phyloP scores from a whole-genome alignment of 305 asterid genomes.

The Solanum hybrid region DNA sequence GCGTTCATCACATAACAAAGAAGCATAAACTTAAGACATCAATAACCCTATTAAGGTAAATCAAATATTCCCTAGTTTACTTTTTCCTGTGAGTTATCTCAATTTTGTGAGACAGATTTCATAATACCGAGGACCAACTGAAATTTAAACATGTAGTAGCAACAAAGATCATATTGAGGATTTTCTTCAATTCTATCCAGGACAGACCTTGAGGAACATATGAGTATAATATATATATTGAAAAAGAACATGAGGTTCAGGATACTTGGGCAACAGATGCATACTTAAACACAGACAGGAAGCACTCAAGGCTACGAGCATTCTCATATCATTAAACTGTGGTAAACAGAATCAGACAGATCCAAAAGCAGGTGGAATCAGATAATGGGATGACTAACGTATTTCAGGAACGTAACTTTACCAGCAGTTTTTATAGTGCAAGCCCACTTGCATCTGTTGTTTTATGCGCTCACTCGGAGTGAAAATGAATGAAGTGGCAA shows the following conservation, averaged over 20 bases:
- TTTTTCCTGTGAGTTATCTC: background rate
- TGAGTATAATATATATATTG: background rate
- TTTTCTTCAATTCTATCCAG: background rate
- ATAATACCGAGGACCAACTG: background rate
- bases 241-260: background rate
- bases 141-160: background rate
- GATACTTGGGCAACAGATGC: background rate
- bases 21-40: background rate
- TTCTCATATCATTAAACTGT: background rate
- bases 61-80: background rate
- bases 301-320: background rate
- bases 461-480: constrained; percentile 92
- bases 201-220: background rate
- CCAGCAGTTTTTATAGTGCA: constrained; percentile 38
- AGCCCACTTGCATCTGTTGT: constrained; percentile 45
- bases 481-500: constrained; percentile 89
- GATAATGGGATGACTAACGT: background rate
- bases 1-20: background rate
- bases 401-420: constrained; percentile 9
- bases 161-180: background rate
- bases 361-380: background rate
- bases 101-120: background rate
- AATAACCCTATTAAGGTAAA: background rate
- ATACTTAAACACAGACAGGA: background rate
- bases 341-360: background rate